Evolutionary conservation across 164 flowering plant genomes (phyloP), one percentile per base, ranked within the genome.

Genomic region (Kingdonia uniflora): DNA sequence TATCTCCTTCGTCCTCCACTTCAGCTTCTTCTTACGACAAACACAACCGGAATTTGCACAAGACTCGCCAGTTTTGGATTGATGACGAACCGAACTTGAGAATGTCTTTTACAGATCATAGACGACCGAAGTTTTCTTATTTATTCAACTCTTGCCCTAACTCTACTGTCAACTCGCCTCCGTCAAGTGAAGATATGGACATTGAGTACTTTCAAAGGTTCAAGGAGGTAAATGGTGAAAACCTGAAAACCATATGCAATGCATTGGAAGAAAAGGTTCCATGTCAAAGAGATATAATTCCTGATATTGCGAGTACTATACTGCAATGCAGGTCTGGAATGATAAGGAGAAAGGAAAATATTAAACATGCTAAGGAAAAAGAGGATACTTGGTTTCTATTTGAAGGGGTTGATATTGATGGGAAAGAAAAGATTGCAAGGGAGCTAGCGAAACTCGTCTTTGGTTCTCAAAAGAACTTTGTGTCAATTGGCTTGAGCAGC

Each of bases 321-420:
- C 63, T 87, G 22, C 68, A 67, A 52, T 85, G 95, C 69, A 68
- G 96, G 72, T 89, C 97, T 0, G 88, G 95, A 2, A 75, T 69
- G 78, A 14, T 59, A 10, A 72, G 67, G 64, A 80, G 90, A 56
- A 80, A 79, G 57, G 74, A 61, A 14, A 67, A 68, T 46, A 11
- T 17, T 29, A 58, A 51, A 42, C 51, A 41, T 35, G 42, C 50
- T 1, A 73, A 61, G 29, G 21, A 54, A n/a, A 92, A 87, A 66
- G 75, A 82, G 60, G 99, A 94, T 24, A 83, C 97, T 6, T 94
- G 96, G 95, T 55, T 94, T 55, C 66, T 83, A 47, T 94, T 94
- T 58, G 78, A 79, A 70, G 99, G 99, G 1, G 60, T 61, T 19
- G 96, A 94, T 56, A 42, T 42, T 1, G 76, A 77, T 37, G 88